Evolutionary conservation across 2,329 filamentous ascomycete genomes (phyloP).

Genomic region (Penicillium sp.): DNA sequence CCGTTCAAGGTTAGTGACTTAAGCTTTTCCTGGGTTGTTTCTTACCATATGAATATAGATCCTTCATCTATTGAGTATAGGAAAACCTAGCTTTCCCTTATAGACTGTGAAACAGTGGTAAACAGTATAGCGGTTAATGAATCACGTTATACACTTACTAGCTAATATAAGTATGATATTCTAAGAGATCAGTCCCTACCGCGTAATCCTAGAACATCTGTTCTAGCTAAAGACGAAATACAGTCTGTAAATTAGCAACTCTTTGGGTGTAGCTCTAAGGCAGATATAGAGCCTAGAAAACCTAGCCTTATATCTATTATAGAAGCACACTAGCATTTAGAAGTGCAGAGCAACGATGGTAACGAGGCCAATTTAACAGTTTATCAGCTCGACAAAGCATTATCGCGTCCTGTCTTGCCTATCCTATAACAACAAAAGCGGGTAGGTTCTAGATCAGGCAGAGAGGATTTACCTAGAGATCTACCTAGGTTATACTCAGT

Average conservation of each 20-base stretch:
- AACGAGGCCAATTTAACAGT: not conserved
- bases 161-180: not conserved
- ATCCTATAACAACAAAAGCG: slow-evolving; percentile 1
- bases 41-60: slow-evolving; percentile 1
- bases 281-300: not conserved
- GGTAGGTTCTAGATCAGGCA: slow-evolving; percentile 1
- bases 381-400: not conserved
- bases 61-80: not conserved
- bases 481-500: slow-evolving; percentile 2
- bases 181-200: not conserved
- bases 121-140: not conserved
- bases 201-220: slow-evolving; percentile 2
- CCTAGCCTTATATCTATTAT: not conserved
- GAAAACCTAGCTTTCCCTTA: not conserved
- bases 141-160: not conserved
- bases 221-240: slow-evolving; percentile 6
- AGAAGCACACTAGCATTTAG: not conserved
- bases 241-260: slow-evolving; percentile 3
- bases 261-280: not conserved
- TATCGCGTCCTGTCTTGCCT: slow-evolving; percentile 1
- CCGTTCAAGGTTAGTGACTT: slow-evolving; percentile 1
- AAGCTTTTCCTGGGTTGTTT: slow-evolving; percentile 1
- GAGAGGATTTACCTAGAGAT: slow-evolving; percentile 2
- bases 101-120: not conserved
- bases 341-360: not conserved